Percentiles rank a stretch among this genome's conserved stretches.
Evolutionary conservation across 2,329 filamentous ascomycete species (phyloP).

Genomic region (Calonectria hawksworthii): DNA sequence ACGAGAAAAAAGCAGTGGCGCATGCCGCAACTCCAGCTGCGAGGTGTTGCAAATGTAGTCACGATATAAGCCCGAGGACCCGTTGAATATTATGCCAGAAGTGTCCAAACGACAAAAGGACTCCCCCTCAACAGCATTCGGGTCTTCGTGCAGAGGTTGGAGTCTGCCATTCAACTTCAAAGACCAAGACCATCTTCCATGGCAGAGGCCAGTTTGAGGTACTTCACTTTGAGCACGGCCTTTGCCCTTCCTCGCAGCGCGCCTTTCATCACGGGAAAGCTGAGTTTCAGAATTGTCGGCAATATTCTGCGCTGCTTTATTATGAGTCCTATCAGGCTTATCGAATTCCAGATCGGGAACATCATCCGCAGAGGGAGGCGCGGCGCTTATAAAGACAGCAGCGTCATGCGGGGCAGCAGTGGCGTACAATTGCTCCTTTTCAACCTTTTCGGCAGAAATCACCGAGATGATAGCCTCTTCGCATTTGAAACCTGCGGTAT

Average conservation of each 20-base stretch:
- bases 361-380: not conserved
- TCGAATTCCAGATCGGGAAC: not conserved
- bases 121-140: not conserved
- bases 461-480: not conserved
- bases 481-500: not conserved
- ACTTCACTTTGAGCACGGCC: not conserved
- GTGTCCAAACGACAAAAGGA: not conserved
- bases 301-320: not conserved
- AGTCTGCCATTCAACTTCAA: not conserved
- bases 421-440: not conserved
- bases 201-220: not conserved
- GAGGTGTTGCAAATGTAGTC: not conserved
- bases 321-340: not conserved
- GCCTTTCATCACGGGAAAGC: not conserved
- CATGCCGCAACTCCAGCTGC: not conserved
- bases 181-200: not conserved
- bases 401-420: not conserved
- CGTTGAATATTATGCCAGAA: not conserved
- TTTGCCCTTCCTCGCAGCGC: not conserved
- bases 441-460: not conserved
- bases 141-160: not conserved
- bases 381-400: not conserved
- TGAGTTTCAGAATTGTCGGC: not conserved
- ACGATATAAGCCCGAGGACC: not conserved
- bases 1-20: not conserved